Base-by-base conservation (phyloP, 2,329 filamentous ascomycete genomes). In the Aspergillus sp. region DNA sequence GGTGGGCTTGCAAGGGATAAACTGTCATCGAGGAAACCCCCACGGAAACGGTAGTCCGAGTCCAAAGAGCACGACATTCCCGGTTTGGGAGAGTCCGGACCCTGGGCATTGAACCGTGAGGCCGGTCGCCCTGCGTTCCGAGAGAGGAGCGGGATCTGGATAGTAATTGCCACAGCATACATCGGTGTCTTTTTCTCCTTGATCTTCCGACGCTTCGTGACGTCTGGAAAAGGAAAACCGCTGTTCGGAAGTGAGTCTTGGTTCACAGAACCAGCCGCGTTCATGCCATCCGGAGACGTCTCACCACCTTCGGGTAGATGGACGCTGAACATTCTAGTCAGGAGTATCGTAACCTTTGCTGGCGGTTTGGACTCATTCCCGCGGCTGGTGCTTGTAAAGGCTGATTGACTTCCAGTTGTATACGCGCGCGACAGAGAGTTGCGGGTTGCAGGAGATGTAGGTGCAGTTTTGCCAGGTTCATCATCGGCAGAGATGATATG, bases 261-360 rank as follows among this genome's bases (percentile, higher is more conserved):
- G 32, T 73, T 69, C 9, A 75, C 63, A 5, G 72, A 69, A 55
- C 63, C 67, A n/a, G 70, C 63, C 53, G 70, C 63, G 30, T 78
- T 76, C 13, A 69, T 62, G 15, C 67, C 59, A 25, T 80, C 78
- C 41, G 70, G 67, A 5, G 74, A 64, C 66, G 71, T 52, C 25
- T 76, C 77, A 10, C 72, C 72, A 7, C 78, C 76, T 39, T 84
- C 82, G 2, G 82, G 79, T 2, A 85, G 71, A 53, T 81, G 80
- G 58, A 86, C 82, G n/a, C 83, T 82, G 69, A 87, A 87, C 75
- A 85, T 82, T 58, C 84, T 79, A 5, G 84, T 87, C 57, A 87
- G 79, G 53, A 87, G 77, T 25, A 87, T 79, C 19, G 84, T 85
- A 2, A 81, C 77, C 74, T 81, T 76, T 64, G 79, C 67, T 60